Evolutionary conservation across 1,284 basidiomycete species (phyloP).

Genomic region (Crucibulum parvulum): DNA sequence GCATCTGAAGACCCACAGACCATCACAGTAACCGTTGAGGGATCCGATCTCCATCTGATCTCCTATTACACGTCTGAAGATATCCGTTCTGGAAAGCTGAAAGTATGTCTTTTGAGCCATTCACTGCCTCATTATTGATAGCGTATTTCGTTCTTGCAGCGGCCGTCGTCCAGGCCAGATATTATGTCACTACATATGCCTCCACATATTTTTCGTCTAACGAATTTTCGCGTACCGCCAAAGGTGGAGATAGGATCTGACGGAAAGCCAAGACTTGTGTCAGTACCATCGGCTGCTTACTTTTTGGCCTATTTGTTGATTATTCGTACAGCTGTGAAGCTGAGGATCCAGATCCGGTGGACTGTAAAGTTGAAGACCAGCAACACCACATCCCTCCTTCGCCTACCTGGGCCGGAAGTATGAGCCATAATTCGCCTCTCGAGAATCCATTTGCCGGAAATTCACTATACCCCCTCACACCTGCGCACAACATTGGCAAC

Average conservation of each 20-base stretch:
- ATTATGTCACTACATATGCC: constrained; percentile 72
- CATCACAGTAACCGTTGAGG: constrained; percentile 80
- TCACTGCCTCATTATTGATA: constrained; percentile 3
- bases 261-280: constrained; percentile 64
- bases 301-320: constrained; percentile 2
- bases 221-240: constrained; percentile 77
- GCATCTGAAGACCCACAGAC: constrained; percentile 51
- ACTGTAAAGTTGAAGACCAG: constrained; percentile 54
- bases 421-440: constrained; percentile 35
- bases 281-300: constrained; percentile 28
- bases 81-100: constrained; percentile 67
- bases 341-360: constrained; percentile 48
- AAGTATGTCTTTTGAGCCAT: constrained; percentile 34
- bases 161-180: constrained; percentile 66
- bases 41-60: constrained; percentile 80
- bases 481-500: constrained; percentile 24
- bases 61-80: constrained; percentile 85
- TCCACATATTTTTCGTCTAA: constrained; percentile 70
- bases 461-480: constrained; percentile 35
- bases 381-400: constrained; percentile 44
- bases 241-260: constrained; percentile 71
- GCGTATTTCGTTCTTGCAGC: constrained; percentile 33
- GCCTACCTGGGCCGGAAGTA: constrained; percentile 42
- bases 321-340: constrained; percentile 43
- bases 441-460: constrained; percentile 39